phyloP scores from a whole-genome alignment of 495 filamentous ascomycete genomes.

The Chaetomidium leptoderma region DNA sequence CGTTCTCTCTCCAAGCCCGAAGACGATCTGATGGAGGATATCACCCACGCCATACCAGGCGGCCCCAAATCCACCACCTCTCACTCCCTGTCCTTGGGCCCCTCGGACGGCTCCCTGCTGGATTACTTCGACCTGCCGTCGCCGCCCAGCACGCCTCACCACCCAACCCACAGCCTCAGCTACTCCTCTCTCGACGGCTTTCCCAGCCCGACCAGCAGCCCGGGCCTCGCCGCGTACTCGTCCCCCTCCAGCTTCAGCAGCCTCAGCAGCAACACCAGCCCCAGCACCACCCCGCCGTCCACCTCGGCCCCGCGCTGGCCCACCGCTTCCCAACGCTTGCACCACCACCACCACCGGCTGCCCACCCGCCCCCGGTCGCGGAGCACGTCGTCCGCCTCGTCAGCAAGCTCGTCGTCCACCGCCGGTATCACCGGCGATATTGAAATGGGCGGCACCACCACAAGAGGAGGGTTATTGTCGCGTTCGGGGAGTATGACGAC shows the following conservation, averaged over 20 bases:
- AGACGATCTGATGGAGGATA: conserved; percentile 12
- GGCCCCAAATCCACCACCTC: neutral
- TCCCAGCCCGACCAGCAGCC: conserved; percentile 7
- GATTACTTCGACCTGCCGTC: conserved; percentile 26
- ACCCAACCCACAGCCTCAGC: conserved; percentile 6
- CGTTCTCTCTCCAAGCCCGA: neutral
- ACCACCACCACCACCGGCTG: conserved; percentile 8
- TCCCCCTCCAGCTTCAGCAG: conserved; percentile 1
- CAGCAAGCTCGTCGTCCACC: neutral
- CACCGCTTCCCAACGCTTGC: conserved; percentile 10
- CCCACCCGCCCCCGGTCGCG: conserved; percentile 10
- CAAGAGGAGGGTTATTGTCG: neutral
- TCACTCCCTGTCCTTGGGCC: neutral
- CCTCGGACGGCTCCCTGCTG: conserved; percentile 20
- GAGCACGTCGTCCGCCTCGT: conserved; percentile 5
- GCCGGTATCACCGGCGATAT: neutral
- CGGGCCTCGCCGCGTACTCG: neutral
- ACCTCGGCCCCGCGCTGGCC: conserved; percentile 13
- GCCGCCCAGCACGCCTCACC: conserved; percentile 17
- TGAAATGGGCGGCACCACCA: neutral
- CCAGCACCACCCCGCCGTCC: neutral
- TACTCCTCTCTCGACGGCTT: conserved; percentile 10
- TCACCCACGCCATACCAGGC: neutral
- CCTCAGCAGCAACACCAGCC: conserved; percentile 1
- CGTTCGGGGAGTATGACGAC: too few species aligned